Base-by-base conservation (phyloP, 1,284 basidiomycete genomes). In the Moesziomyces parantarcticus region DNA sequence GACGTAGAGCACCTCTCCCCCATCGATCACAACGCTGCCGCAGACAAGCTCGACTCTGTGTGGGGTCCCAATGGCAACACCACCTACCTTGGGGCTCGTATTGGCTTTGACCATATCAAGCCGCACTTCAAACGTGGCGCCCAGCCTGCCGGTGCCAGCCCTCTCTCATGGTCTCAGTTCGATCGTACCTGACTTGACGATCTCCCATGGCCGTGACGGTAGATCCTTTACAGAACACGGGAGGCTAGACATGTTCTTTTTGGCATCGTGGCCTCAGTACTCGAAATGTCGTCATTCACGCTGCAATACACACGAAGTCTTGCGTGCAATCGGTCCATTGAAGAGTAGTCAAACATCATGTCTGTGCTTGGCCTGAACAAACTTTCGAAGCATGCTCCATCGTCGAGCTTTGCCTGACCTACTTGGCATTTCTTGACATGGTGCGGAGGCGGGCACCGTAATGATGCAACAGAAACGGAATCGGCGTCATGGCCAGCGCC, bases 401-500 rank as follows among this genome's bases (percentile, higher is more conserved):
- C 10, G 26, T n/a, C 44, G 6, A 20, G 26, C 21, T 9, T 47
- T 5, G 5, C 16, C 25, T 21, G 16, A 8, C 39, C 29, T 45
- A 55, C 53, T 47, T 56, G 34, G 53, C 45, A 14, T 47, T 26
- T 20, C 60, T 58, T 36, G 65, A 69, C 43, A 47, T 25, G 44
- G 53, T 45, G 10, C 87, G 77, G 23, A 87, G 81, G 45, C 69
- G 74, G 3, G 84, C 81, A 2, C 87, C 87, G 60, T 84, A 87
- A 52, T 82, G 84, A 65, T 81, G 83, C 84, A 82, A 16, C 84
- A 78, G 6, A 80, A 58, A 79, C 86, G 92, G 92, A 34, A 92
- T 82, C 0, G 92, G 92, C 0, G 88, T 86, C 87, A 91, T 88
- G n/a, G 89, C 62, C 7, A 88, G 87, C 50, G 89, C 87, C 29